A percentile compares a stretch with the other conserved stretches of the same genome.
Conservation (phyloP, 75 land plant species). For the Isoetes taiwanensis region DNA sequence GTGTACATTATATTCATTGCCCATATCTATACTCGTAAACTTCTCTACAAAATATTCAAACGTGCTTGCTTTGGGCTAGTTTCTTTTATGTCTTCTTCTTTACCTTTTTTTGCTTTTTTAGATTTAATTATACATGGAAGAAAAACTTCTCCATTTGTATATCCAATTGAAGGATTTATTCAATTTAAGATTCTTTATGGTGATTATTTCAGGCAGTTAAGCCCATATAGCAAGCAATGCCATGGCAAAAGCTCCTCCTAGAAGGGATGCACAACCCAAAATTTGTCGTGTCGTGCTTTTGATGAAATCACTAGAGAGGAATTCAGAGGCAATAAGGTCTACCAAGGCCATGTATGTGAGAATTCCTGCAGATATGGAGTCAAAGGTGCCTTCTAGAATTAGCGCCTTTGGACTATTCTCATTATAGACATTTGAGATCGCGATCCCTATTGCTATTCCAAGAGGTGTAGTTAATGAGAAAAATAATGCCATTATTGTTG, state of each 20-base stretch:
- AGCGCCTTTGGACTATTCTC: constrained; percentile 49
- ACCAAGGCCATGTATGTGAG: constrained; percentile 70
- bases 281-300: constrained; percentile 24
- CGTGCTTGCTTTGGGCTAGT: too few species aligned
- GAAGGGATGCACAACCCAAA: constrained; percentile 13
- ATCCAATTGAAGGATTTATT: too few species aligned
- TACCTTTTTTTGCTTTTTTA: too few species aligned
- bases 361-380: constrained; percentile 47
- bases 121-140: too few species aligned
- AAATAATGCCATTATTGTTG: constrained; percentile 35
- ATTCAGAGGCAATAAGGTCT: constrained; percentile 56
- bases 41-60: too few species aligned
- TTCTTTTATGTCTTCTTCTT: too few species aligned
- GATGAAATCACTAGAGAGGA: too few species aligned
- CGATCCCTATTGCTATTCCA: constrained; percentile 54
- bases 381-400: constrained; percentile 47
- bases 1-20: too few species aligned
- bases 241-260: constrained; percentile 26
- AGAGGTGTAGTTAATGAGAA: constrained; percentile 63
- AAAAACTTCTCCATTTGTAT: too few species aligned
- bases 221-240: constrained; percentile 33
- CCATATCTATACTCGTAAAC: too few species aligned
- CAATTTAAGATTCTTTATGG: too few species aligned
- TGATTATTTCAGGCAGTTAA: too few species aligned
- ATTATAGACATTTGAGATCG: constrained; percentile 39